Percentiles rank a stretch among this genome's conserved stretches.
Evolutionary conservation across 108 stramenopile genomes (phyloP).

Genomic region (Pseudonitzschia multiseries): DNA sequence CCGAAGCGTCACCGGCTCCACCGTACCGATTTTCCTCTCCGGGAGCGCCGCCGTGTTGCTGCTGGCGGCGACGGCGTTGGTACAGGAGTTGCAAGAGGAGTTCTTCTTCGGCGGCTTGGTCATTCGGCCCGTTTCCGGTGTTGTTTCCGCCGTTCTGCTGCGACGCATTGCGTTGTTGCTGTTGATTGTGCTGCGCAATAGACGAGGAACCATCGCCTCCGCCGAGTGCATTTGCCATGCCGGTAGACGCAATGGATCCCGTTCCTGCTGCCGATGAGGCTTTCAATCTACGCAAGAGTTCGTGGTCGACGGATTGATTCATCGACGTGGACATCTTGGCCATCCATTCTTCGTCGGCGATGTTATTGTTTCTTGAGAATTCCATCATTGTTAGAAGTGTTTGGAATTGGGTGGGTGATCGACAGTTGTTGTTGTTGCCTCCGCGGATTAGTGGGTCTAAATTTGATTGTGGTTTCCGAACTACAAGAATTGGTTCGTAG

Average conservation of each 20-base stretch:
- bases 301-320: slow-evolving; percentile 4
- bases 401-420: too few species aligned
- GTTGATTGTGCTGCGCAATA: slow-evolving; percentile 16
- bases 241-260: neutral
- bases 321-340: slow-evolving; percentile 5
- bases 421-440: too few species aligned
- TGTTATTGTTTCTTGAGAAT: slow-evolving; percentile 1
- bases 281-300: slow-evolving; percentile 5
- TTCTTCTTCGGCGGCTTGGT: slow-evolving; percentile 34
- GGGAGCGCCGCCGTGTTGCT: slow-evolving; percentile 1
- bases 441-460: too few species aligned
- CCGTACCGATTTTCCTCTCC: neutral
- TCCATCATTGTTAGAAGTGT: slow-evolving; percentile 9
- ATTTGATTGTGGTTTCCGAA: too few species aligned
- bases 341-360: slow-evolving; percentile 9
- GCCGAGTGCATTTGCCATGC: neutral
- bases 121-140: neutral
- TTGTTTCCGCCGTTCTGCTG: slow-evolving; percentile 1
- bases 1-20: neutral
- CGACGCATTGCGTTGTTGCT: neutral
- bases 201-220: neutral
- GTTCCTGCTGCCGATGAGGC: neutral
- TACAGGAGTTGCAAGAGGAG: slow-evolving; percentile 42
- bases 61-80: slow-evolving; percentile 36
- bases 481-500: too few species aligned